A percentile compares a stretch with the other conserved stretches of the same genome.
Conservation (phyloP, 371 early-diverging fungal species). For the Haplosporangium sp. region DNA sequence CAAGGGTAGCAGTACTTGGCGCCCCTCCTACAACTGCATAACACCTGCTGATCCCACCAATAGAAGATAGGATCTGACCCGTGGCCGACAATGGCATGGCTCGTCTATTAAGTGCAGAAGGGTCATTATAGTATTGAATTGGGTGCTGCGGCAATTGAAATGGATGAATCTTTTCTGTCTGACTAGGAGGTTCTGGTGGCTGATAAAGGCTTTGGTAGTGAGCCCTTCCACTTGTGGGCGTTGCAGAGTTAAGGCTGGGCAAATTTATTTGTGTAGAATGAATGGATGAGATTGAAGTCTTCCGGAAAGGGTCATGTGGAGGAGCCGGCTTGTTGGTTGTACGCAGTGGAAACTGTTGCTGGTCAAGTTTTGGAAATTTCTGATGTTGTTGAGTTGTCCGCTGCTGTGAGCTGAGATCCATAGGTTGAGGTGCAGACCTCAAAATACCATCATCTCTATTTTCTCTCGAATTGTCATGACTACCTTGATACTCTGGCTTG, state of each 20-base stretch:
- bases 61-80: constrained; percentile 29
- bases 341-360: constrained; percentile 31
- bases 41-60: constrained; percentile 36
- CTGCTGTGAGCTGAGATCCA: background rate
- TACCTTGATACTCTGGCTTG: constrained; percentile 9
- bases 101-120: background rate
- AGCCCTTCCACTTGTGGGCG: background rate
- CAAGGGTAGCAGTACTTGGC: constrained; percentile 2
- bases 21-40: constrained; percentile 32
- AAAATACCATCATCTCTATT: constrained; percentile 14
- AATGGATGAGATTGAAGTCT: constrained; percentile 11
- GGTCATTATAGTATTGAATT: constrained; percentile 1
- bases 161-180: background rate
- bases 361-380: constrained; percentile 6
- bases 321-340: constrained; percentile 48
- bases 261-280: background rate
- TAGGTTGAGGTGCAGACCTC: constrained; percentile 19
- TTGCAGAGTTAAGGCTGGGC: background rate
- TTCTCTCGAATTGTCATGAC: background rate
- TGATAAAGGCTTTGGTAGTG: constrained; percentile 27
- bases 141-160: background rate
- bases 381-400: constrained; percentile 9
- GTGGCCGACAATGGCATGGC: constrained; percentile 25
- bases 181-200: constrained; percentile 26
- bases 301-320: constrained; percentile 49